Conservation (phyloP, 208 protist species). For the Plasmodiophora brassicae region DNA sequence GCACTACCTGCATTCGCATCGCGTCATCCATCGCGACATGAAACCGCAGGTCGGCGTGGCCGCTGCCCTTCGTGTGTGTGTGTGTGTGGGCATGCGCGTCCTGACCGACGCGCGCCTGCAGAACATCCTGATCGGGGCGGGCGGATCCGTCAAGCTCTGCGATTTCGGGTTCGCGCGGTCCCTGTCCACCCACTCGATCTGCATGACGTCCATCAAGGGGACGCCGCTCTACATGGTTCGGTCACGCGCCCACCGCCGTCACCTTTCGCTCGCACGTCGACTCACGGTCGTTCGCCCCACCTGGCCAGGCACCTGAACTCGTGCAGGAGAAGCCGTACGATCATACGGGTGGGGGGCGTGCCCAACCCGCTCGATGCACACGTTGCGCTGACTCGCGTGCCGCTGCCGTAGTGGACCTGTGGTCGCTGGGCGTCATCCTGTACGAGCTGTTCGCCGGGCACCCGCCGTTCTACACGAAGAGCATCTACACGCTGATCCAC, state of each 20-base stretch:
- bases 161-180: constrained; percentile 95
- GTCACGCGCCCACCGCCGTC: too few species aligned
- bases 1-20: constrained; percentile 88
- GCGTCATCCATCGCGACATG: constrained; percentile 89
- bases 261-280: neutral
- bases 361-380: neutral
- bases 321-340: constrained; percentile 64
- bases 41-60: constrained; percentile 57
- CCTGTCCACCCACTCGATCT: constrained; percentile 75
- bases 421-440: constrained; percentile 94
- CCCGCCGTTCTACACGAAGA: constrained; percentile 91
- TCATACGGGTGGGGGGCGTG: constrained; percentile 35
- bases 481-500: constrained; percentile 86
- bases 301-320: constrained; percentile 67
- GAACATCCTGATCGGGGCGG: constrained; percentile 84
- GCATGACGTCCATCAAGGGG: constrained; percentile 84
- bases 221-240: constrained; percentile 87
- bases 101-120: constrained; percentile 88
- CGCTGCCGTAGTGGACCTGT: constrained; percentile 83
- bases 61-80: neutral
- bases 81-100: too few species aligned
- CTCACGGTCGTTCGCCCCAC: neutral
- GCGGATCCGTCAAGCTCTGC: constrained; percentile 79
- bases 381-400: too few species aligned
- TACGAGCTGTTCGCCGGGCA: constrained; percentile 91